Conservation (phyloP, 2,329 filamentous ascomycete genomes). For the Phoma sp. region DNA sequence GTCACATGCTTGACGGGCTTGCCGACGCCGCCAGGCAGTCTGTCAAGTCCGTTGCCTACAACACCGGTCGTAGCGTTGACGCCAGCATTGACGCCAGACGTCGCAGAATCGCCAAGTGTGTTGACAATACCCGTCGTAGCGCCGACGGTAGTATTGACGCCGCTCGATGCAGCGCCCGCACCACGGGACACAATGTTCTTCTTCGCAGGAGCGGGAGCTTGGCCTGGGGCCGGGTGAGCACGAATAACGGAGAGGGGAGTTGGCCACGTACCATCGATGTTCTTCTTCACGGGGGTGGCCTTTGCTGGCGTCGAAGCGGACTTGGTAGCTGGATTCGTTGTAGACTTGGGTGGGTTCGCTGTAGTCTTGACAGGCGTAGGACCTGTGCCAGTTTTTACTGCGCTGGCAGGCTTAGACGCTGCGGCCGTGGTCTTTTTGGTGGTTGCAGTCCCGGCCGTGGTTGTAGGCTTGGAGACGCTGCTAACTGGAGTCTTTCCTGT, state of each 20-base stretch:
- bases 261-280: slow-evolving; percentile 36
- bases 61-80: slow-evolving; percentile 48
- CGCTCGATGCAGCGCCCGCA: slow-evolving; percentile 42
- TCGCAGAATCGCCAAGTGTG: slow-evolving; percentile 47
- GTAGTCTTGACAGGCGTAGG: slow-evolving; percentile 21
- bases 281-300: slow-evolving; percentile 27
- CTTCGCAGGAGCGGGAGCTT: slow-evolving; percentile 23
- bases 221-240: slow-evolving; percentile 36
- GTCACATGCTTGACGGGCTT: slow-evolving; percentile 51
- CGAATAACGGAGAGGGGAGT: slow-evolving; percentile 35
- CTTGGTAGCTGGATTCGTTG: slow-evolving; percentile 4
- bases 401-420: slow-evolving; percentile 20
- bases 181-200: slow-evolving; percentile 46
- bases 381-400: slow-evolving; percentile 9
- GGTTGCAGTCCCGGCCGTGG: slow-evolving; percentile 6
- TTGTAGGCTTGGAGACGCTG: slow-evolving; percentile 22
- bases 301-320: slow-evolving; percentile 19
- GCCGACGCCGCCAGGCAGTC: slow-evolving; percentile 42
- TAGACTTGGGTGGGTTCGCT: slow-evolving; percentile 6
- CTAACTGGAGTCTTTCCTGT: slow-evolving; percentile 23
- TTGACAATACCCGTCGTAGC: slow-evolving; percentile 45
- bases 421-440: slow-evolving; percentile 18
- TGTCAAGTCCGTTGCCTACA: slow-evolving; percentile 47
- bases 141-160: slow-evolving; percentile 46
- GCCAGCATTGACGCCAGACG: slow-evolving; percentile 44